These are phyloP conservation scores for Ganoderma lucidum DNA, from an alignment of 1,284 basidiomycete species.

Conservation along the genomic window DNA sequence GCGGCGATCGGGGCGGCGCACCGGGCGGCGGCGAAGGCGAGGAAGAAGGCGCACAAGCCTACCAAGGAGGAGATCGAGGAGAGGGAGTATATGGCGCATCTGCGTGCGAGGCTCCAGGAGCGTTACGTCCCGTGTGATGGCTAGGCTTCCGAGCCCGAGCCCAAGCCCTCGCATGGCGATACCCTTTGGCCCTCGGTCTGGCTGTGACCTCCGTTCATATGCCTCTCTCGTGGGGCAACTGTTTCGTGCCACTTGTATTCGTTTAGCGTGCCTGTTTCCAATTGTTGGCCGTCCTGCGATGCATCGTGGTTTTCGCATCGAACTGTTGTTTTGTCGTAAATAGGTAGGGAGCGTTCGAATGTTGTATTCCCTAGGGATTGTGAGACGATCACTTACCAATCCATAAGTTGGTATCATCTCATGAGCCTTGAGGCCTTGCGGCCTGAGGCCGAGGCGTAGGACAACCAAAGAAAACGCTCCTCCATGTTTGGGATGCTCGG, in stretches of 20 bases:
- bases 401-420: too few species aligned
- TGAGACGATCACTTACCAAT: too few species aligned
- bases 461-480: too few species aligned
- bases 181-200: background rate
- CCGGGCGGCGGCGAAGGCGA: constrained; percentile 3
- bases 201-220: background rate
- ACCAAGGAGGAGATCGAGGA: background rate
- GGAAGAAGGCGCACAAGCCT: background rate
- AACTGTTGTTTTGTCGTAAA: too few species aligned
- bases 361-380: too few species aligned
- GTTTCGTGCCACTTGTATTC: background rate
- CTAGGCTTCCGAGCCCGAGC: background rate
- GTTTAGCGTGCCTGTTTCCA: background rate
- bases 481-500: constrained; percentile 19
- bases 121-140: background rate
- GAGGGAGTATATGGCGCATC: background rate
- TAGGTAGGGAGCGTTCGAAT: too few species aligned
- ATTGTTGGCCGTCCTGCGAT: too few species aligned
- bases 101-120: background rate
- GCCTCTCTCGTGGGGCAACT: background rate
- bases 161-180: background rate
- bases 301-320: background rate
- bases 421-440: too few species aligned
- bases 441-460: too few species aligned
- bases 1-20: background rate